These are phyloP conservation scores for Eimeria necatrix DNA, from an alignment of 169 alveolate species.

Conservation along the genomic window DNA sequence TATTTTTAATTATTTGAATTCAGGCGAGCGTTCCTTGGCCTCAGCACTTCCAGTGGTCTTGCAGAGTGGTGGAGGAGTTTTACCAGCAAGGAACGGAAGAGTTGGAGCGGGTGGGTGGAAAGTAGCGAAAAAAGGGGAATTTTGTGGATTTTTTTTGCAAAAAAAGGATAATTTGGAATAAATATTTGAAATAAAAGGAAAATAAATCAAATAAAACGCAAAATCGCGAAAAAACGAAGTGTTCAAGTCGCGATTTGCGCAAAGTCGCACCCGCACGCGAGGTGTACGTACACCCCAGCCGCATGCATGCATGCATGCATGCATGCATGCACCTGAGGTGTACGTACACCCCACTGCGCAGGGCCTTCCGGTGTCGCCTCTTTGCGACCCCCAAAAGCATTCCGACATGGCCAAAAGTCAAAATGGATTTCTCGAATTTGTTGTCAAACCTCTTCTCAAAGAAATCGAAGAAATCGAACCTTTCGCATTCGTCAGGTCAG, in stretches of 20 bases:
- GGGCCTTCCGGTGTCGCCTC: constrained; percentile 91
- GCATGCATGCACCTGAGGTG: neutral
- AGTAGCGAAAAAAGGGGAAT: no score
- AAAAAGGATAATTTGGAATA: no score
- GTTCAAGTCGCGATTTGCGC: no score
- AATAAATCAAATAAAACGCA: no score
- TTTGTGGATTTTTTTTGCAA: no score
- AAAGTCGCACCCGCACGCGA: no score
- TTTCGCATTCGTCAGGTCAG: constrained; percentile 16
- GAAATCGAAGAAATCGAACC: constrained; percentile 71
- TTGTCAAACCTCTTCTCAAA: constrained; percentile 87
- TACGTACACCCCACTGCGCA: neutral
- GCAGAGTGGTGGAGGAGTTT: constrained; percentile 76
- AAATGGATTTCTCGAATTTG: constrained; percentile 90
- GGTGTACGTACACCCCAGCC: neutral
- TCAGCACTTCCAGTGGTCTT: constrained; percentile 67
- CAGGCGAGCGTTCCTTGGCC: constrained; percentile 61
- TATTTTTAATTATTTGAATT: neutral
- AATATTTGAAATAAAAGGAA: no score
- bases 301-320: constrained; percentile 52
- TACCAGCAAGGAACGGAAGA: constrained; percentile 73
- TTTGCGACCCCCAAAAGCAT: constrained; percentile 93
- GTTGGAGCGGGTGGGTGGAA: neutral
- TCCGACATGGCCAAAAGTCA: constrained; percentile 90
- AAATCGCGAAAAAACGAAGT: no score